These are phyloP conservation scores for Chondrostereum purpureum DNA, from an alignment of 1,284 basidiomycete species.

Conservation along the genomic window DNA sequence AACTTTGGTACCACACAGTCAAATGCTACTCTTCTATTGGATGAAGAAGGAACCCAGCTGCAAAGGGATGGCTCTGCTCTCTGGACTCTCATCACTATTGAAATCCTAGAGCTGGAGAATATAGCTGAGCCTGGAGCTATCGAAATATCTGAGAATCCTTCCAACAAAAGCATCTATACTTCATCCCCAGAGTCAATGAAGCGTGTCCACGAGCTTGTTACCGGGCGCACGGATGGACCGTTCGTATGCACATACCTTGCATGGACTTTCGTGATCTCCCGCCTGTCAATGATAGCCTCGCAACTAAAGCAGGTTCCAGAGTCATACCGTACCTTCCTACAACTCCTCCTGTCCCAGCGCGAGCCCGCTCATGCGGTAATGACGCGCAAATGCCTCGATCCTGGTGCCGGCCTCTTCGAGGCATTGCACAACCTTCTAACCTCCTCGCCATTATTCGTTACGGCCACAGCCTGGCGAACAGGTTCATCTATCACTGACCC, in stretches of 20 bases:
- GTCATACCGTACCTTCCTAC: constrained; percentile 50
- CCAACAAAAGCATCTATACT: constrained; percentile 46
- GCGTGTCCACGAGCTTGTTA: constrained; percentile 61
- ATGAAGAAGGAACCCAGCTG: constrained; percentile 64
- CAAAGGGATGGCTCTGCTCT: constrained; percentile 64
- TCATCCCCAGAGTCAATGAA: constrained; percentile 49
- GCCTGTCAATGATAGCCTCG: constrained; percentile 38
- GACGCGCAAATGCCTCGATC: constrained; percentile 45
- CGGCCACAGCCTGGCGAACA: constrained; percentile 57
- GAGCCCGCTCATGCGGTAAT: constrained; percentile 50
- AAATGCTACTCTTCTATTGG: constrained; percentile 62
- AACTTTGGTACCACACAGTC: constrained; percentile 64
- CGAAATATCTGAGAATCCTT: constrained; percentile 44
- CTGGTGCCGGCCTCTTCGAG: constrained; percentile 51
- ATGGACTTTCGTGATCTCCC: constrained; percentile 74
- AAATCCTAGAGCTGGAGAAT: constrained; percentile 77
- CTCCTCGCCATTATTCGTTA: constrained; percentile 68
- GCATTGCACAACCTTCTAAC: constrained; percentile 53
- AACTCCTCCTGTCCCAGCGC: constrained; percentile 45
- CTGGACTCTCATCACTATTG: constrained; percentile 74
- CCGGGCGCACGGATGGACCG: constrained; percentile 47
- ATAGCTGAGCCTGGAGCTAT: constrained; percentile 49
- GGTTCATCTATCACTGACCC: constrained; percentile 69
- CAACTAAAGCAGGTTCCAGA: constrained; percentile 44
- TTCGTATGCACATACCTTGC: constrained; percentile 66